Base-by-base conservation (phyloP, 1,284 basidiomycete species). In the Kalmanozyma brasiliensis region DNA sequence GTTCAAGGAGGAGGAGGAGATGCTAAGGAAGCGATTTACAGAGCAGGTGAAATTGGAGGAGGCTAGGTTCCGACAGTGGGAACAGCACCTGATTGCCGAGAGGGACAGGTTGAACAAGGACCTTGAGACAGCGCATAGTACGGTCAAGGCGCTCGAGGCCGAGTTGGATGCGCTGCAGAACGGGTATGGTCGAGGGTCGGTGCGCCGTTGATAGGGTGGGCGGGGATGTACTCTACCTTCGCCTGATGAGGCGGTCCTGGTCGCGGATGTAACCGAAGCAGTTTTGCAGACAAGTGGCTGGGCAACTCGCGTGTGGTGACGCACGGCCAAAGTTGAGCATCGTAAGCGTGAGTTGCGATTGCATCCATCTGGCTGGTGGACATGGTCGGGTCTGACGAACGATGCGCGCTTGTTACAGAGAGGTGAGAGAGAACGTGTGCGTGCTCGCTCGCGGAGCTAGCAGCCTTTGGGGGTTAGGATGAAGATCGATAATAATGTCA, bases 21-120 rank as follows among this genome's bases (percentile, higher is more conserved):
- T 89, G 46, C 88, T 98, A 69, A 87, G 95, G 79, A 97, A 95
- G 87, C 89, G 94, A 65, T 99, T 99, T 85, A 99, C 95, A 30
- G 96, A 99, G 84, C 95, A 98, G 86, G 96, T 99, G 87, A 99
- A 99, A 87, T 87, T 94, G 62, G 95, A 99, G 86, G 95, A 99
- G 83, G 88, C 91, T 11, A 87, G 96, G 64, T 99, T 99, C 88
- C 89, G 96, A 82, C 94, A 98, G 81, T 99, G 96, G 96, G 95
- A 98, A 84, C 93, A 96, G 85, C 94, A 97, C 85, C 91, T 94
- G 83, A 82, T 82, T 52, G 80, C 80, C n/a, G 80, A 82, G 58
- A 55, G 80, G 22, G 80, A 82, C 57, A 74, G 80, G 38, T 64
- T 82, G 40, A 82, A 82, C 75, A 81, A 81, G 73, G 80, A 82